Evolutionary conservation across 2,329 filamentous ascomycete genomes (phyloP), one percentile per base, ranked within the genome.

Genomic region (Fusarium lyarnte): DNA sequence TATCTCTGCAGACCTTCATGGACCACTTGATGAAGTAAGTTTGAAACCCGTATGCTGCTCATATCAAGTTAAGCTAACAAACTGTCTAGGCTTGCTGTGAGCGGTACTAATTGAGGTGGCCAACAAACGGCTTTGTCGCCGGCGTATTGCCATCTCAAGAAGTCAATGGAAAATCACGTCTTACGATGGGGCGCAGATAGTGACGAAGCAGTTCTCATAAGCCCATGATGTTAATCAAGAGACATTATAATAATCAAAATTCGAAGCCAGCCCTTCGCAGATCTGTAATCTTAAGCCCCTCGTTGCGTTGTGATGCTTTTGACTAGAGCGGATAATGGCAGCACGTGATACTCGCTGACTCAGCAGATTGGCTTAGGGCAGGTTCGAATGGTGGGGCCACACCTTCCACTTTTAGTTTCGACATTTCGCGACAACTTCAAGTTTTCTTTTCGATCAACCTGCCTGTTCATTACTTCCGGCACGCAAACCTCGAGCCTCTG

Each of bases 1-100:
- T 99, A 60, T 98, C 94, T 60, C 85, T 99, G 80, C 95, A 98
- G 83, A 98, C 95, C 3, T 99, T 99, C 81, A 99, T 99, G 96
- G 96, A 99, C 79, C 95, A 98, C 84, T 86, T 99, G 81, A 99
- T 99, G 96, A 99, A 99, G 94, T 95, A 87, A 21, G 63, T 66
- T 29, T 25, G 19, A 46, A 12, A 14, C 23, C 14, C 84, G 92
- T 17, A 27, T 51, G 17, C 8, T 19, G 27, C 27, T 21, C n/a
- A 35, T 27, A 13, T 38, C n/a, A 6, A 14, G 47, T n/a, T 16
- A 41, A 8, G 23, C 52, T 61, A 29, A 63, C 42, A 17, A 25
- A 63, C 16, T 25, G 39, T 63, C 36, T 54, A 87, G 88, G 77
- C 82, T 91, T 80, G 89, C 89, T 58, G 89, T 91, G 21, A 91